Percentiles rank a stretch among this genome's conserved stretches.
Evolutionary conservation across 176 grass and related monocot genomes (phyloP).

Genomic region (Oryza punctata): DNA sequence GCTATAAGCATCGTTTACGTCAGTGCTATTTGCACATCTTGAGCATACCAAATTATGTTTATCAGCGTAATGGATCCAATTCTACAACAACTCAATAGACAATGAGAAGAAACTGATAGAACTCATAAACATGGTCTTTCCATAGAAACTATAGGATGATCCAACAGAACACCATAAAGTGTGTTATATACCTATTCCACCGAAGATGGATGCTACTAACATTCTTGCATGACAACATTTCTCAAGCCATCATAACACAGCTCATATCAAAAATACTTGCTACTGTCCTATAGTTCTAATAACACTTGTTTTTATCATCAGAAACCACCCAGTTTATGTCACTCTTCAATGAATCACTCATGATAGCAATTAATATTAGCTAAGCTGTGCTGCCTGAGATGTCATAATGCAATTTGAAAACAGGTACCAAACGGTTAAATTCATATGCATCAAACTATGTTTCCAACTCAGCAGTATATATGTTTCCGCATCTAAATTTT

Average conservation of each 20-base stretch:
- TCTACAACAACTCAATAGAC: slow-evolving; percentile 4
- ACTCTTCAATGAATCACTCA: background rate
- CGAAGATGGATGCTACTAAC: background rate
- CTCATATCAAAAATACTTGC: background rate
- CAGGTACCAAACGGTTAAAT: background rate
- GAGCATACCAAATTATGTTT: background rate
- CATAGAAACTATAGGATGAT: background rate
- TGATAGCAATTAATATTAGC: slow-evolving; percentile 22
- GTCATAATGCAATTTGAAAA: slow-evolving; percentile 3
- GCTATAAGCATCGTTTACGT: slow-evolving; percentile 6
- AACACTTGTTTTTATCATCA: background rate
- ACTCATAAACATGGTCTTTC: background rate
- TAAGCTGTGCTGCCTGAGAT: background rate
- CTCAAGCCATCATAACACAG: slow-evolving; percentile 6
- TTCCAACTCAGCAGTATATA: background rate
- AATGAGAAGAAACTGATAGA: slow-evolving; percentile 7
- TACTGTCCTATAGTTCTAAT: slow-evolving; percentile 7
- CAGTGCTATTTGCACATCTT: slow-evolving; percentile 12
- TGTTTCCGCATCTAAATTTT: background rate
- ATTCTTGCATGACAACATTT: background rate
- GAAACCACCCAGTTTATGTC: background rate
- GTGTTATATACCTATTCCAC: background rate
- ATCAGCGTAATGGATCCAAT: background rate
- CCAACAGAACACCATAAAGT: slow-evolving; percentile 8
- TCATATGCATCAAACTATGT: background rate